Conservation (phyloP, 257 asterid species). For the Apocynum venetum region DNA sequence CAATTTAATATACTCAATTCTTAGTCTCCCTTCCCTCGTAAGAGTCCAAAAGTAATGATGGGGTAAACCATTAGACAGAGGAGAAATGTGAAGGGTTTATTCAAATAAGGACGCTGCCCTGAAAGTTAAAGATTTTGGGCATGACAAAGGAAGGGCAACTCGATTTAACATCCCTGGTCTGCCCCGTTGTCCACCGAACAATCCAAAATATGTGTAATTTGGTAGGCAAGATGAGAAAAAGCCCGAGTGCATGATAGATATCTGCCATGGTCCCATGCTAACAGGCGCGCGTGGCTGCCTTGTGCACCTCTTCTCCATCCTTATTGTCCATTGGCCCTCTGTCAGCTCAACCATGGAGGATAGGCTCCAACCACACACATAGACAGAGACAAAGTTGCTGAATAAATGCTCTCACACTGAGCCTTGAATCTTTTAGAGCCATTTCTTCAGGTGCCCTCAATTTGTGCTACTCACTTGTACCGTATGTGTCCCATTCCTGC, state of each 20-base stretch:
- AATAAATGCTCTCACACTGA: background rate
- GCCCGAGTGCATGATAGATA: conserved; percentile 32
- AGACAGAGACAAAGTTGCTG: background rate
- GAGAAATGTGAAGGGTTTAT: background rate
- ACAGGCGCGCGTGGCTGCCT: conserved; percentile 45
- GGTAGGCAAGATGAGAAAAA: conserved; percentile 26
- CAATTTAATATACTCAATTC: conserved; percentile 7
- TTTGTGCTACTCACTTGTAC: conserved; percentile 47
- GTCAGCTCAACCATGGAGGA: conserved; percentile 32
- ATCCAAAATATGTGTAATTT: conserved; percentile 17
- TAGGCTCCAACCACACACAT: conserved; percentile 17
- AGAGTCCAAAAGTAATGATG: conserved; percentile 14
- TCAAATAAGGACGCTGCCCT: conserved; percentile 38
- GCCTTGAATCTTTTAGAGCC: conserved; percentile 8
- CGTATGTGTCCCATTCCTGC: conserved; percentile 54
- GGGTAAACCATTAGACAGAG: conserved; percentile 13
- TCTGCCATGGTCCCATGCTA: conserved; percentile 30
- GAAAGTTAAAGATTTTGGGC: conserved; percentile 23
- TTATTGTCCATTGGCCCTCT: conserved; percentile 29
- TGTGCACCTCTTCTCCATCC: conserved; percentile 23
- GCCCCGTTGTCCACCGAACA: conserved; percentile 31
- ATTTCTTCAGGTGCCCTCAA: conserved; percentile 48
- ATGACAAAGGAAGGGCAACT: conserved; percentile 33
- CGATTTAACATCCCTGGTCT: conserved; percentile 41
- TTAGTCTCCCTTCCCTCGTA: background rate